phyloP scores from a whole-genome alignment of 345 rosid genomes.

The Citrus cavaleriei region DNA sequence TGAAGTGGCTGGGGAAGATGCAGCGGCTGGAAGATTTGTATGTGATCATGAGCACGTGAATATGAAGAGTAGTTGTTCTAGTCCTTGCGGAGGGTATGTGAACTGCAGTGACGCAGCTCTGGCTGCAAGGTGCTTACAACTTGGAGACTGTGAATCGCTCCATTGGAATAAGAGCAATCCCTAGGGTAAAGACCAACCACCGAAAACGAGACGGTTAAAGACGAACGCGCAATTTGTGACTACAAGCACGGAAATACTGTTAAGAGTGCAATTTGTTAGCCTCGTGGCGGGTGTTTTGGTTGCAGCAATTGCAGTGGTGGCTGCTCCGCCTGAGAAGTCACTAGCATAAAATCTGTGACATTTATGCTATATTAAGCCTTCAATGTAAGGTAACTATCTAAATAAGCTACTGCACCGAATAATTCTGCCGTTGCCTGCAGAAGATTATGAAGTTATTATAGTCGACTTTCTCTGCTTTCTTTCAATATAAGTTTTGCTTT shows the following conservation, averaged over 20 bases:
- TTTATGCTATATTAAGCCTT: neutral
- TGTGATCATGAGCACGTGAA: neutral
- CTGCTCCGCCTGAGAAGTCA: neutral
- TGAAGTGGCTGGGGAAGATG: neutral
- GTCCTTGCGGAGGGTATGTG: neutral
- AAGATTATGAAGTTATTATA: neutral
- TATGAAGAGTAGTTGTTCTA: neutral
- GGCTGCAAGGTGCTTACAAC: neutral
- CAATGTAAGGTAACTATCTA: neutral
- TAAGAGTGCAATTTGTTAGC: neutral
- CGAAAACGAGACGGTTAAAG: no score
- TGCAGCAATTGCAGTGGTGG: neutral
- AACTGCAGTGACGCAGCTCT: neutral
- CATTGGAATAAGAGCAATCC: neutral
- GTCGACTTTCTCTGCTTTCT: neutral
- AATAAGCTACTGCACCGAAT: neutral
- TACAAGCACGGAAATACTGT: neutral
- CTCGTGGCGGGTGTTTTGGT: constrained; percentile 2
- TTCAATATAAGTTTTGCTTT: neutral
- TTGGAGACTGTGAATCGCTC: neutral
- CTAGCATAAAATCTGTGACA: neutral
- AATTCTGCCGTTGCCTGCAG: neutral
- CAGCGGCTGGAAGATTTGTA: neutral
- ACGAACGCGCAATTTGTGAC: no score
- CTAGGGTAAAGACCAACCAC: neutral